These are phyloP conservation scores for Aphanocladium album DNA, from an alignment of 2,329 filamentous ascomycete genomes.

Conservation along the genomic window DNA sequence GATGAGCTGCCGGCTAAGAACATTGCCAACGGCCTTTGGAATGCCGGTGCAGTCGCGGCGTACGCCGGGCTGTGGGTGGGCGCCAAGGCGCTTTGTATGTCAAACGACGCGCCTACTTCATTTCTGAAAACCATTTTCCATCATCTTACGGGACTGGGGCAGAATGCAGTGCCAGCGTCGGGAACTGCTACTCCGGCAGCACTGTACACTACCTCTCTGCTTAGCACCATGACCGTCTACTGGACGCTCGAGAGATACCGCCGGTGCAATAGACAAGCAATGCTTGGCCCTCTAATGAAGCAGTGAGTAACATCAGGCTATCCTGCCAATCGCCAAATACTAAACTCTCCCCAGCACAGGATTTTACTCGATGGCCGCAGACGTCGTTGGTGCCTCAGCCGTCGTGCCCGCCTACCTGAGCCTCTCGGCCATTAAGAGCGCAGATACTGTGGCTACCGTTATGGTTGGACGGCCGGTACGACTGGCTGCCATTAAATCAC, in stretches of 20 bases:
- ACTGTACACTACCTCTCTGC: neutral
- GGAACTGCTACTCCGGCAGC: neutral
- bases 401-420: neutral
- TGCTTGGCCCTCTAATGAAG: neutral
- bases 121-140: neutral
- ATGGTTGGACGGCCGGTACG: neutral
- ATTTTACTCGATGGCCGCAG: neutral
- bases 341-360: neutral
- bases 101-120: neutral
- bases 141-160: neutral
- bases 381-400: neutral
- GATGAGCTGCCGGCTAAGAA: conserved; percentile 1
- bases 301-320: neutral
- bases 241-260: conserved; percentile 4
- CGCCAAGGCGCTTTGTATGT: neutral
- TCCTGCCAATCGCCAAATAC: neutral
- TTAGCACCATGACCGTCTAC: neutral
- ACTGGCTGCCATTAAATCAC: neutral
- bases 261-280: neutral
- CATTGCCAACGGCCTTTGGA: neutral
- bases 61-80: neutral
- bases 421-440: neutral
- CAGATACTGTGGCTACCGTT: neutral
- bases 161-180: neutral
- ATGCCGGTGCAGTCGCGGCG: neutral